A percentile compares a stretch with the other conserved stretches of the same genome.
phyloP scores from a whole-genome alignment of 1,284 basidiomycete species.

The Afroboletus lepidellus region DNA sequence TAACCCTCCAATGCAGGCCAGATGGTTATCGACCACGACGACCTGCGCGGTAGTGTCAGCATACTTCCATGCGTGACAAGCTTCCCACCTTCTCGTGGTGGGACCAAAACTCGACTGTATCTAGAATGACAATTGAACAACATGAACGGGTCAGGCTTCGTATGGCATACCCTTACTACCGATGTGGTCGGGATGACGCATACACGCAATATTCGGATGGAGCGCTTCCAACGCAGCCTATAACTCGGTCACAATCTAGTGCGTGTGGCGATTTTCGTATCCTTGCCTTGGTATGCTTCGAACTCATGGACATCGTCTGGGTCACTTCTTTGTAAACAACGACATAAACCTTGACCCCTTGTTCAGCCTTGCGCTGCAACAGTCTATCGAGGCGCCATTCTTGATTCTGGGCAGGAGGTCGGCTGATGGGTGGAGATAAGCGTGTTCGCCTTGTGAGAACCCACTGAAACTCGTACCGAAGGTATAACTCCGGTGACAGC shows the following conservation, averaged over 20 bases:
- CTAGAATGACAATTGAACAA: slow-evolving; percentile 34
- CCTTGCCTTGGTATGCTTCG: slow-evolving; percentile 77
- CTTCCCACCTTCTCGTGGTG: slow-evolving; percentile 68
- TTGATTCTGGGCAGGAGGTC: slow-evolving; percentile 79
- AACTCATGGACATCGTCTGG: slow-evolving; percentile 86
- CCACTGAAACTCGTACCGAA: slow-evolving; percentile 39
- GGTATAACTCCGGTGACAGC: slow-evolving; percentile 89
- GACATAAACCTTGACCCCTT: slow-evolving; percentile 88
- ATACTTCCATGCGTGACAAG: neutral
- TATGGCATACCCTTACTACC: slow-evolving; percentile 63
- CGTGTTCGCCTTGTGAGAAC: neutral
- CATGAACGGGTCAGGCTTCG: neutral
- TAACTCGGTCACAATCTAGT: slow-evolving; percentile 4
- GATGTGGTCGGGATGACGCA: slow-evolving; percentile 89
- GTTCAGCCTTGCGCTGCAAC: slow-evolving; percentile 81
- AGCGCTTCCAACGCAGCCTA: slow-evolving; percentile 75
- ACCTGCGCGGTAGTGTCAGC: slow-evolving; percentile 41
- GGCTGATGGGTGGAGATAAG: slow-evolving; percentile 39
- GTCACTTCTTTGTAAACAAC: slow-evolving; percentile 91
- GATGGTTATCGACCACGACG: slow-evolving; percentile 84
- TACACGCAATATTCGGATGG: slow-evolving; percentile 84
- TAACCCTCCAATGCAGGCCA: slow-evolving; percentile 80
- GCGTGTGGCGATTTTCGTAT: neutral
- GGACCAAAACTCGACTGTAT: slow-evolving; percentile 77
- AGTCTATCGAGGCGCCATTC: slow-evolving; percentile 87